phyloP scores from a whole-genome alignment of 352 stramenopile species.

The Sclerospora graminicola region DNA sequence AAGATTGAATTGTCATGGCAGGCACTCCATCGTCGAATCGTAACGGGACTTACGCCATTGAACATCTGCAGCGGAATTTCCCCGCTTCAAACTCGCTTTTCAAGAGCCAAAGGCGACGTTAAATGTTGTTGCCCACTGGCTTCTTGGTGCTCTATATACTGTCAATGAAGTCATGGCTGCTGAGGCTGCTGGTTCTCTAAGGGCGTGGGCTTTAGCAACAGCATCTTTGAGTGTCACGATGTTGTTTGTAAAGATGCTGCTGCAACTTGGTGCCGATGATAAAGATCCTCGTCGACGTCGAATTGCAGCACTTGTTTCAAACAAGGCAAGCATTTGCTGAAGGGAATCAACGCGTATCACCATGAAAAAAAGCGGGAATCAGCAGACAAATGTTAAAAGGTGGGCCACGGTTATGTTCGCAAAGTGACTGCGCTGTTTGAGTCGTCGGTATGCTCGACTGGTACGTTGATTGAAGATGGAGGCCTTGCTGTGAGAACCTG shows the following conservation, averaged over 20 bases:
- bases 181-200: conserved; percentile 52
- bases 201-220: conserved; percentile 70
- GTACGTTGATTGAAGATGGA: conserved; percentile 68
- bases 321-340: no score
- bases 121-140: conserved; percentile 52
- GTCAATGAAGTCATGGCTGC: conserved; percentile 43
- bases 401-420: conserved; percentile 45
- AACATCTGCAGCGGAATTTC: conserved; percentile 48
- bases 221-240: conserved; percentile 45
- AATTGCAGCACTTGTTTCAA: no score
- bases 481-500: conserved; percentile 63
- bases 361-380: no score
- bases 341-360: no score
- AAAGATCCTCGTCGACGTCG: neutral
- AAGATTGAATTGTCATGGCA: conserved; percentile 57
- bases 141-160: conserved; percentile 36
- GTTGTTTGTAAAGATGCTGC: conserved; percentile 61
- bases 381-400: no score
- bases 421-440: no score
- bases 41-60: no score
- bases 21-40: no score
- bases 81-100: conserved; percentile 50
- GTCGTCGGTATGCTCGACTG: no score
- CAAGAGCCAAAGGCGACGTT: conserved; percentile 45
- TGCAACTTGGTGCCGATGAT: conserved; percentile 13